Conservation (phyloP, 768 basidiomycete species). For the Mrakia blollopis region DNA sequence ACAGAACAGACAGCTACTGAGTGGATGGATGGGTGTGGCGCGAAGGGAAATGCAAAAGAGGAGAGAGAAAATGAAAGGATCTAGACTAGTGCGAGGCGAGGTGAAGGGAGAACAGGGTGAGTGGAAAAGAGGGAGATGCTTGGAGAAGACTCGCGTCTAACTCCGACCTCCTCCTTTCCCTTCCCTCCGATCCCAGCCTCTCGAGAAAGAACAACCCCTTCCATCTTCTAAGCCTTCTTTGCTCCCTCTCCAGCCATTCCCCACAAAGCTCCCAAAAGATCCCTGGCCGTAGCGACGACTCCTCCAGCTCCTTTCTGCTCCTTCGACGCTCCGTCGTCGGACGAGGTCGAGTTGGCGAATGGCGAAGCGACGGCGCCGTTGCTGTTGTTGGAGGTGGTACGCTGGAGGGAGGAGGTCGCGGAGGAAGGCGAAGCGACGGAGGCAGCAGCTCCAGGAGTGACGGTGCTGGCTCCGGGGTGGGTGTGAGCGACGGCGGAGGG, state of each 20-base stretch:
- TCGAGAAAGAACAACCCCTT: neutral
- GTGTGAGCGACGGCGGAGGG: neutral
- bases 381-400: conserved; percentile 1
- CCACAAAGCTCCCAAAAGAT: conserved; percentile 65
- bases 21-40: neutral
- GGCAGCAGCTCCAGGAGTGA: neutral
- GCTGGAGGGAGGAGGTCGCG: conserved; percentile 13
- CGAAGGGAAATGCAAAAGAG: neutral
- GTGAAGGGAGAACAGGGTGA: too few species aligned
- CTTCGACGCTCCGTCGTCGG: conserved; percentile 33
- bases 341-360: neutral
- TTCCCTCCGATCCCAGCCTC: too few species aligned
- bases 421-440: conserved; percentile 4
- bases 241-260: conserved; percentile 33
- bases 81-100: too few species aligned
- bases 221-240: neutral
- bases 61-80: neutral
- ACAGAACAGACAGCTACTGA: neutral
- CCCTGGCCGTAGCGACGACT: conserved; percentile 71
- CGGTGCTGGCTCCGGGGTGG: neutral
- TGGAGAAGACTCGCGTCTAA: too few species aligned
- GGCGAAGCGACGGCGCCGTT: neutral
- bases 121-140: too few species aligned
- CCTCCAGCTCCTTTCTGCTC: conserved; percentile 38
- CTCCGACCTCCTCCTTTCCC: too few species aligned